Evolutionary conservation across 805 yeast species (phyloP), one percentile per base, ranked within the genome.

Genomic region (Candida maltosa): DNA sequence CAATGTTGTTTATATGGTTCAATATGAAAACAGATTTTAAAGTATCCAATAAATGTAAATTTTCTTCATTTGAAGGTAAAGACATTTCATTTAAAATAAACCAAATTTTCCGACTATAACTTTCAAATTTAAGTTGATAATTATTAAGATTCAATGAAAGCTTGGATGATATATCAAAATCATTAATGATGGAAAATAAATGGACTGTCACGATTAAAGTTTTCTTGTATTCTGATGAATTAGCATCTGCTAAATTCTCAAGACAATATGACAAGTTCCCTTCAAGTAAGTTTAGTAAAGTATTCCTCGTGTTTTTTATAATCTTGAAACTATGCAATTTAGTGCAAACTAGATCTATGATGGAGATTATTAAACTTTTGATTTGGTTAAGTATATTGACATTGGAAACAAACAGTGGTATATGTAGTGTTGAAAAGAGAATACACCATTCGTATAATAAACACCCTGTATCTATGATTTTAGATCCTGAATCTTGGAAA

Each of bases 121-220:
- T 48, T 31, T 63, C 69, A 22, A 66, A 51, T 21, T 47, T 51
- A 15, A 62, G 49, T 29, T 49, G 52, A 31, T 43, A 37, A 15
- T 42, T 44, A 6, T 45, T 37, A 5, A 53, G 34, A 32, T 51
- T 50, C 3, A 59, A 35, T n/a, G 48, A 45, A 26, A 64, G 42
- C 34, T 58, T 61, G 15, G 42, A 34, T 8, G 60, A 40, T 9
- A 64, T 42, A 29, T 63, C 70, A 39, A 56, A 54, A 42, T 65
- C 70, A 37, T 60, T 61, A 12, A 64, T 37, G 6, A 65, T 56
- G 4, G 68, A 49, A 37, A 54, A 65, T n/a, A 62, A 43, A 35
- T 65, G 68, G 2, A 52, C 50, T 1, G 56, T 39, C 3, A 46
- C 31, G 17, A 40, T 32, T 11, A 55, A 31, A 10, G 34, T 38